These are phyloP conservation scores for Alternaria arborescens DNA, from an alignment of 2,329 filamentous ascomycete species.

Conservation along the genomic window DNA sequence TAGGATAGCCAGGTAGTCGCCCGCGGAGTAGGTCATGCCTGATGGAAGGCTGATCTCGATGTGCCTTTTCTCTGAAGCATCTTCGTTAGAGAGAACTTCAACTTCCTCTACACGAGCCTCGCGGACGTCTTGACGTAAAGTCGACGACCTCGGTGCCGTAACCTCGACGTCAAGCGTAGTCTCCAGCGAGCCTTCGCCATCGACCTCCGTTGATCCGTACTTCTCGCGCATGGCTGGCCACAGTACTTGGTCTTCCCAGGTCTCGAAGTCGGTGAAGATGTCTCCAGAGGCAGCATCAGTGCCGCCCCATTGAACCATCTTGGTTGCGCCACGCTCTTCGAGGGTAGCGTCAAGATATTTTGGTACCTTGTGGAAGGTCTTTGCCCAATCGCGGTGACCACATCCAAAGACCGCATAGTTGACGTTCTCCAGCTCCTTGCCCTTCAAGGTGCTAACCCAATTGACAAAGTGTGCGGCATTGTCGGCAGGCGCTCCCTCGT, in stretches of 20 bases:
- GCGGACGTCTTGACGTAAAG: constrained; percentile 48
- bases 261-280: constrained; percentile 54
- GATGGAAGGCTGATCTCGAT: constrained; percentile 57
- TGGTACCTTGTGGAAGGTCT: constrained; percentile 54
- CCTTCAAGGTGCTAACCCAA: constrained; percentile 48
- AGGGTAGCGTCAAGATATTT: constrained; percentile 47
- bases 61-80: constrained; percentile 46
- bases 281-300: constrained; percentile 51
- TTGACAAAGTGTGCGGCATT: constrained; percentile 55
- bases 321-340: constrained; percentile 41
- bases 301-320: constrained; percentile 43
- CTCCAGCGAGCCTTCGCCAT: constrained; percentile 36
- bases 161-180: constrained; percentile 43
- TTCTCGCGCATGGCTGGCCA: constrained; percentile 49
- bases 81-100: constrained; percentile 39
- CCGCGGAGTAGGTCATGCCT: constrained; percentile 70
- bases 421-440: constrained; percentile 41
- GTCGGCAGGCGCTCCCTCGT: constrained; percentile 55
- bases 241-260: constrained; percentile 50
- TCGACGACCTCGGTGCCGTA: constrained; percentile 46
- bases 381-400: constrained; percentile 54
- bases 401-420: constrained; percentile 54
- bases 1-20: constrained; percentile 79
- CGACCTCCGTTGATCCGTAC: constrained; percentile 38
- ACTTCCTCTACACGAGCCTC: constrained; percentile 48